Conservation (phyloP, 129 eudicot species). For the Helianthus annuus region HanXRQr2.0-SUNRISE NC_035438.2:145604777-145605276, state of each 20-base stretch:
- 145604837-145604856: constrained; percentile 95
- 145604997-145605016: constrained; percentile 84
- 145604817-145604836: constrained; percentile 71
- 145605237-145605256: constrained; percentile 24
- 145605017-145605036: constrained; percentile 98
- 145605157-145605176: constrained; percentile 61
- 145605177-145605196: constrained; percentile 57
- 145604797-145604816: constrained; percentile 87
- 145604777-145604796: constrained; percentile 77
- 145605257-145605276: constrained; percentile 2
- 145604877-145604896: constrained; percentile 84
- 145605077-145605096: constrained; percentile 61
- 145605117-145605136: constrained; percentile 8
- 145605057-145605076: constrained; percentile 75
- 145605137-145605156: constrained; percentile 13
- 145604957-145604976: constrained; percentile 5
- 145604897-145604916: constrained; percentile 76
- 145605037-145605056: constrained; percentile 81
- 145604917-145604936: constrained; percentile 2
- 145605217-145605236: constrained; percentile 54
- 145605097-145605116: constrained; percentile 14
- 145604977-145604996: constrained; percentile 66
- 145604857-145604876: constrained; percentile 74
- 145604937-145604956: constrained; percentile 9
- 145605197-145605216: constrained; percentile 61